Conservation (phyloP, 108 stramenopile species). For the Chaetoceros muelleri region DNA sequence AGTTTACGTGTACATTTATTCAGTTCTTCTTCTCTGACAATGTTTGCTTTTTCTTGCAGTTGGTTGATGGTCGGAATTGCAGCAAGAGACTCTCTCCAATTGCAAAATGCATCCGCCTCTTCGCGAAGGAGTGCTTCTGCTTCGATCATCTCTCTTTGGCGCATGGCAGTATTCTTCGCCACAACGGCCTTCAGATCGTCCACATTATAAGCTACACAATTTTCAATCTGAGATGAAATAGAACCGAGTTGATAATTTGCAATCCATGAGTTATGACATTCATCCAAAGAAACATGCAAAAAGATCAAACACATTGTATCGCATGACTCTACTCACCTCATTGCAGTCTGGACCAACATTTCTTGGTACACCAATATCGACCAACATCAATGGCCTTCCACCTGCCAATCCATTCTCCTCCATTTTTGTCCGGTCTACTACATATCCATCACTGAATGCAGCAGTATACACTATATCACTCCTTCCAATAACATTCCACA, state of each 20-base stretch:
- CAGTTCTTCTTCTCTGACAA: conserved; percentile 86
- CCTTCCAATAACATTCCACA: conserved; percentile 84
- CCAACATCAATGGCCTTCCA: conserved; percentile 84
- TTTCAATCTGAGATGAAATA: conserved; percentile 37
- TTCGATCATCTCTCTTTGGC: conserved; percentile 96
- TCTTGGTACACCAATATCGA: conserved; percentile 97
- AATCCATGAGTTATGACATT: background rate
- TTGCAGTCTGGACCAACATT: conserved; percentile 88
- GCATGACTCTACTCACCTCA: conserved; percentile 33
- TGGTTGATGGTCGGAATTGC: conserved; percentile 94
- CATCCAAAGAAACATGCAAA: conserved; percentile 1
- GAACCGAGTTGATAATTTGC: background rate
- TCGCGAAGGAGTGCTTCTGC: conserved; percentile 85
- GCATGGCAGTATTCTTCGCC: conserved; percentile 94
- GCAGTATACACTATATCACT: conserved; percentile 95
- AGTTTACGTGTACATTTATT: conserved; percentile 81
- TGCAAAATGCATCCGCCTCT: conserved; percentile 75
- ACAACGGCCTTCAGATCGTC: conserved; percentile 98
- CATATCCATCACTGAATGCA: conserved; percentile 73
- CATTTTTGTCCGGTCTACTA: conserved; percentile 69
- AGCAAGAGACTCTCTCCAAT: conserved; percentile 91
- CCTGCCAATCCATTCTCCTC: conserved; percentile 67
- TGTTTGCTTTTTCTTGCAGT: conserved; percentile 91
- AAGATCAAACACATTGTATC: background rate
- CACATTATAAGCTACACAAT: conserved; percentile 89